These are phyloP conservation scores for Perkinsela sp. DNA, from an alignment of 208 protist genomes.

Conservation along the genomic window DNA sequence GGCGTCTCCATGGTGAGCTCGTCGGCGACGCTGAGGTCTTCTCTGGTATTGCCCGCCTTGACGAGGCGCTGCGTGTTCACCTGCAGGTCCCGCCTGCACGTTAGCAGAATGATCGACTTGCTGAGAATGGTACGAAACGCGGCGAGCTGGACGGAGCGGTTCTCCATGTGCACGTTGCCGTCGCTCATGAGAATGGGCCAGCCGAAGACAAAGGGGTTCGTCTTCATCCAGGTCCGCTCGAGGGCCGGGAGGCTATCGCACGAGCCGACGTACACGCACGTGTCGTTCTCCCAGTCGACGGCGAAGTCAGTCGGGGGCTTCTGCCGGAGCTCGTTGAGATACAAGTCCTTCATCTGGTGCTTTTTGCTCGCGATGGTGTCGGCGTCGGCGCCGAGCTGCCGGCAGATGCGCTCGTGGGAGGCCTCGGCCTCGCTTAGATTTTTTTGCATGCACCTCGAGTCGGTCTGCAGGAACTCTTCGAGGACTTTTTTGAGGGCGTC, in stretches of 20 bases:
- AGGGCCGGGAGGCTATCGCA: slow-evolving; percentile 32
- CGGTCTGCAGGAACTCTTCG: slow-evolving; percentile 53
- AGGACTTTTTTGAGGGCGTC: slow-evolving; percentile 42
- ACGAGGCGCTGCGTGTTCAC: slow-evolving; percentile 42
- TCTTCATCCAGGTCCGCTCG: slow-evolving; percentile 51
- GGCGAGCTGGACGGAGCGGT: slow-evolving; percentile 30
- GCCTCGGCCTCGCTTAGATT: slow-evolving; percentile 57
- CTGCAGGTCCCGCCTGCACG: slow-evolving; percentile 47
- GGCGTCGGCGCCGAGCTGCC: slow-evolving; percentile 31
- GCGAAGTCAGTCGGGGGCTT: slow-evolving; percentile 33
- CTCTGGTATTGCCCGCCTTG: slow-evolving; percentile 19
- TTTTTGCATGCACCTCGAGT: slow-evolving; percentile 61
- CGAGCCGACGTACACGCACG: slow-evolving; percentile 53
- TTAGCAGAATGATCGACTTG: slow-evolving; percentile 50
- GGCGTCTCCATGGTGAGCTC: slow-evolving; percentile 51
- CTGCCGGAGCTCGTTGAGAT: slow-evolving; percentile 55
- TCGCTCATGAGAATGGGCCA: slow-evolving; percentile 61
- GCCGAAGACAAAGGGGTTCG: slow-evolving; percentile 64
- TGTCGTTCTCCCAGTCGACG: slow-evolving; percentile 39
- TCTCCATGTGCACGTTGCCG: slow-evolving; percentile 43
- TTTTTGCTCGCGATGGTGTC: slow-evolving; percentile 30
- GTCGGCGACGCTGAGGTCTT: slow-evolving; percentile 19
- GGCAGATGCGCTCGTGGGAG: slow-evolving; percentile 28
- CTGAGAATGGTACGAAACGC: slow-evolving; percentile 61
- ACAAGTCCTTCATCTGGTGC: slow-evolving; percentile 40